phyloP scores from a whole-genome alignment of 495 filamentous ascomycete genomes.

The Aspergillus affinis region DNA sequence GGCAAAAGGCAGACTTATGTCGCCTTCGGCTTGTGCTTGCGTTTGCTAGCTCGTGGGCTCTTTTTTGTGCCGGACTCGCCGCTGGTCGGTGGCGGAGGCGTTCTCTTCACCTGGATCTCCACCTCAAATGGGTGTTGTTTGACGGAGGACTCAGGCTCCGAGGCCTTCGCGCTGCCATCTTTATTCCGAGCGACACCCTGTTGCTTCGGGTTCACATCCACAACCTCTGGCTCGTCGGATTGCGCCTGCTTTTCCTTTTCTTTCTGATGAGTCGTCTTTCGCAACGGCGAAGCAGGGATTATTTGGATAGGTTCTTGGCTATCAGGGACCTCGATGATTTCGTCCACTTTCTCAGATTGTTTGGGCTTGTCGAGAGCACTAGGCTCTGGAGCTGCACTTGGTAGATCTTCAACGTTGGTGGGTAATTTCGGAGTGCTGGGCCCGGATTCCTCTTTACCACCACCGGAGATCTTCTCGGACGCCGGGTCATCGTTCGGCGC shows the following conservation, averaged over 20 bases:
- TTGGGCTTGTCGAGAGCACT: background rate
- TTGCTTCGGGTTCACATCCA: background rate
- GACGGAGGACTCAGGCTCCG: background rate
- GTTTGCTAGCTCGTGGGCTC: conserved; percentile 8
- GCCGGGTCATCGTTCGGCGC: background rate
- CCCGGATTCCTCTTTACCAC: background rate
- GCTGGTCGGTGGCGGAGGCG: background rate
- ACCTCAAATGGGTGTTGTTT: background rate
- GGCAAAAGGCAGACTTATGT: background rate
- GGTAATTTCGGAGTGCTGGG: background rate
- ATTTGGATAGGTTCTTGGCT: conserved; percentile 28
- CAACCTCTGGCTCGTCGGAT: background rate
- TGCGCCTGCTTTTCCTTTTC: background rate
- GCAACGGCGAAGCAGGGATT: background rate
- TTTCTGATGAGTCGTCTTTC: background rate
- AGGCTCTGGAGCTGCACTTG: background rate
- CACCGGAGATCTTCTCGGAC: background rate
- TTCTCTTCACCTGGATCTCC: background rate
- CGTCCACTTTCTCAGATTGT: conserved; percentile 3
- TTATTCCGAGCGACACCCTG: background rate
- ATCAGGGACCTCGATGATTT: conserved; percentile 34
- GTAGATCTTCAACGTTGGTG: background rate
- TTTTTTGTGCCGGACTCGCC: conserved; percentile 3
- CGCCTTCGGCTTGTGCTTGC: background rate
- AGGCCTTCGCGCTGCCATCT: background rate